Evolutionary conservation across 2,329 filamentous ascomycete species (phyloP).

Genomic region (Coniochaeta ligniaria): DNA sequence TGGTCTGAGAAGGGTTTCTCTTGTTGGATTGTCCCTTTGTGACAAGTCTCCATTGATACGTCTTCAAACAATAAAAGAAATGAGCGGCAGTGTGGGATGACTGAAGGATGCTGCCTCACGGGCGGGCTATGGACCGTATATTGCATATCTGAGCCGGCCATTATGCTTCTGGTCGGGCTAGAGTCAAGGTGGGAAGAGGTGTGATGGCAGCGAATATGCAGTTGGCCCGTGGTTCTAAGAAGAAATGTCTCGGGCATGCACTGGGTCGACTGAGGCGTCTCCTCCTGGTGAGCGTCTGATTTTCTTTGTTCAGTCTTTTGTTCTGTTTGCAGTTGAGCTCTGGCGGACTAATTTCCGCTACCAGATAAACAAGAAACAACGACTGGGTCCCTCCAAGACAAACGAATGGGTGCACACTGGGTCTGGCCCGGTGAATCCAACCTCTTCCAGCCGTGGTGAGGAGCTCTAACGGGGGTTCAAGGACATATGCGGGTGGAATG

Average conservation of each 20-base stretch:
- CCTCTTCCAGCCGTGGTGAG: constrained; percentile 13
- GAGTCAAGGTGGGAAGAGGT: not conserved
- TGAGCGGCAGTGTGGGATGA: not conserved
- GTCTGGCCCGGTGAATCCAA: constrained; percentile 5
- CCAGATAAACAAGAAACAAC: constrained; percentile 2
- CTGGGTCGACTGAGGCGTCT: constrained; percentile 14
- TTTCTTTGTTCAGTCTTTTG: constrained; percentile 16
- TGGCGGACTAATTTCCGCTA: constrained; percentile 14
- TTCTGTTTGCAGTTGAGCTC: not conserved
- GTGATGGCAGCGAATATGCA: not conserved
- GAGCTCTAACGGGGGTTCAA: no score
- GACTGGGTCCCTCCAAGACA: not conserved
- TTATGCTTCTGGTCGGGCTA: not conserved
- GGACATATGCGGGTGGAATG: constrained; percentile 11
- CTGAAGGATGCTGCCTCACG: not conserved
- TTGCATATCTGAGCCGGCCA: not conserved
- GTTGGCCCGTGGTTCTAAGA: not conserved
- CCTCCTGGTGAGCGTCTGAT: not conserved
- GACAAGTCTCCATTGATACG: constrained; percentile 11
- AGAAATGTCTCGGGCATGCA: constrained; percentile 32
- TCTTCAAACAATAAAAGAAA: constrained; percentile 1
- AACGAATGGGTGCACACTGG: not conserved
- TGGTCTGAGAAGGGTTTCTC: constrained; percentile 8
- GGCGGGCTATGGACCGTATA: not conserved
- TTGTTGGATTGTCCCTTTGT: constrained; percentile 24